Evolutionary conservation across 352 stramenopile species (phyloP), one percentile per base, ranked within the genome.

Genomic region (Globisporangium megalacanthum): DNA sequence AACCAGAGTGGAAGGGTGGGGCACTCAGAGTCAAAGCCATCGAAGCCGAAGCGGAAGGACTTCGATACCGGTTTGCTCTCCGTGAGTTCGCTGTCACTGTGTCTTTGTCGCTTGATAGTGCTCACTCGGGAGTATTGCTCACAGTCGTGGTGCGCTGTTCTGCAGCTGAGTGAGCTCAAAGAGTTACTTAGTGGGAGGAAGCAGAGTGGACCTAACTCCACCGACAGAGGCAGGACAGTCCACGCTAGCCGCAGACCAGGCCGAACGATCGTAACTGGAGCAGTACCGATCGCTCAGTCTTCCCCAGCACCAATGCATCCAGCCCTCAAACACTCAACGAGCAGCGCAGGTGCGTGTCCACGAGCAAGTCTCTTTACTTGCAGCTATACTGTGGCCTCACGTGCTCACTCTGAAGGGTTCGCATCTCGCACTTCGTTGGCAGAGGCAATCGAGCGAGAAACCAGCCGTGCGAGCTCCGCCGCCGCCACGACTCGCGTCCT

Each of bases 81-180:
- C 49, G 74, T 84, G 54, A 45, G 61, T 54, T 42, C 4, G 3
- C 64, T 1, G 15, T n/a, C 6, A 25, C n/a, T 19, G 10, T 25
- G n/a, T 55, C 17, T 11, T 50, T 19, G 4, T 29, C 25, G 25
- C 25, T 29, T 29, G 25, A 4, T 29, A 4, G 25, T 29, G 25
- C 25, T 29, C 25, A 29, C 25, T 29, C 25, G 4, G 2, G 25
- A 29, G 25, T 29, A 4, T 29, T 29, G 25, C 25, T 49, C n/a
- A 52, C 41, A 42, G 5, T 25, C n/a, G 45, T 9, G 25, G 33
- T 36, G 33, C 13, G 31, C 53, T 9, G 10, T 22, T 20, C n/a
- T 56, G 11, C 60, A 85, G 72, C 61, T 85, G 14, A 70, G 60
- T 20, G 75, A 85, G 55, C 54, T 85, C 8, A 72, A 73, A 11